Evolutionary conservation across 805 yeast genomes (phyloP).

Genomic region (Saitoella complicata): DNA sequence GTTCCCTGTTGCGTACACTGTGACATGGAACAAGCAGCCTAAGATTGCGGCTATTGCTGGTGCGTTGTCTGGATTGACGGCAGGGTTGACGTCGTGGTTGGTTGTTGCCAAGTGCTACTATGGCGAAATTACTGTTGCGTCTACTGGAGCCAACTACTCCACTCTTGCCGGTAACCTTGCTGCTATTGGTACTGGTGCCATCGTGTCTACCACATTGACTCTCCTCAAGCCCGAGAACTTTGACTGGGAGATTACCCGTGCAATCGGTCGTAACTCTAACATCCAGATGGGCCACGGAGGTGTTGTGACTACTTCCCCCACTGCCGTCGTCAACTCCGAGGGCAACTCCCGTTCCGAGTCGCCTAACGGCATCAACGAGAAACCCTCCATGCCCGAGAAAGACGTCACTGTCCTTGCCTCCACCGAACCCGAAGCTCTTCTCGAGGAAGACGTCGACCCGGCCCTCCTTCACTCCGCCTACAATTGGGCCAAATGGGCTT

Average conservation of each 20-base stretch:
- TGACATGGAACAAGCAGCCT: constrained; percentile 27
- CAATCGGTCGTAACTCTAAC: constrained; percentile 15
- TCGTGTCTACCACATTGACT: constrained; percentile 33
- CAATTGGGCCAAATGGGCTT: too few relatives aligned
- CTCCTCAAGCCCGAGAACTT: constrained; percentile 29
- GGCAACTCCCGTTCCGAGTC: too few relatives aligned
- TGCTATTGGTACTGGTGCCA: constrained; percentile 34
- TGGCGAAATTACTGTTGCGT: constrained; percentile 26
- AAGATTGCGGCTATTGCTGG: constrained; percentile 14
- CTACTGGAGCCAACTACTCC: constrained; percentile 72
- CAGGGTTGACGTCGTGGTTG: constrained; percentile 68
- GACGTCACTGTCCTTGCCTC: too few relatives aligned
- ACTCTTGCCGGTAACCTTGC: constrained; percentile 55
- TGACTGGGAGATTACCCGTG: constrained; percentile 34
- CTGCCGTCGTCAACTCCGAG: too few relatives aligned
- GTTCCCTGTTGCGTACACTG: constrained; percentile 21
- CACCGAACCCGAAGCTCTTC: too few relatives aligned
- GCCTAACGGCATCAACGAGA: too few relatives aligned
- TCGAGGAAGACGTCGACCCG: too few relatives aligned
- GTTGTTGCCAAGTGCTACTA: constrained; percentile 42
- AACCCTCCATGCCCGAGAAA: too few relatives aligned
- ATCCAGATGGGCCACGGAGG: too few relatives aligned
- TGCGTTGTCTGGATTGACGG: constrained; percentile 61
- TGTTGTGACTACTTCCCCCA: too few relatives aligned
- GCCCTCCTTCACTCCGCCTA: too few relatives aligned